Percentiles rank a stretch among this genome's conserved stretches.
Conservation (phyloP, 495 filamentous ascomycete genomes). For the Penicillium chermesinum region DNA sequence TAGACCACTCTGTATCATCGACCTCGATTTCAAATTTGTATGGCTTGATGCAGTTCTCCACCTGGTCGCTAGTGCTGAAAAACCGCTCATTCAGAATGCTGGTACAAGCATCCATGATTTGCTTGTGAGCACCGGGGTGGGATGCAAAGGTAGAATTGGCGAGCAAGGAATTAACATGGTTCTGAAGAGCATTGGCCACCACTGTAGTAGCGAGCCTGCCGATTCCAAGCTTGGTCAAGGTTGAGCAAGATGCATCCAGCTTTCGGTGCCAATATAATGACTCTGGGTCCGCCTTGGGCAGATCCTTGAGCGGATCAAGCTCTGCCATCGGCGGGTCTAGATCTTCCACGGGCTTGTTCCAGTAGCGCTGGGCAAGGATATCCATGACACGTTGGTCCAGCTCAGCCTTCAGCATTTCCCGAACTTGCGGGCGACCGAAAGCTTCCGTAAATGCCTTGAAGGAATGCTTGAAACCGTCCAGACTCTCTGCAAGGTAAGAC, state of each 20-base stretch:
- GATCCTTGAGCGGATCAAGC: slow-evolving; percentile 64
- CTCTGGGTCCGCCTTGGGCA: slow-evolving; percentile 78
- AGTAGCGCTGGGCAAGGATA: slow-evolving; percentile 89
- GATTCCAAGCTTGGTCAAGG: slow-evolving; percentile 88
- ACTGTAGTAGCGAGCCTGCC: slow-evolving; percentile 88
- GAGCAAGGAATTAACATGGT: slow-evolving; percentile 75
- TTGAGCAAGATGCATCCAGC: slow-evolving; percentile 85
- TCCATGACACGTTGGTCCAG: slow-evolving; percentile 94
- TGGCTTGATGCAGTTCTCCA: slow-evolving; percentile 99
- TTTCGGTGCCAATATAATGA: slow-evolving; percentile 90
- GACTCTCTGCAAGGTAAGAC: slow-evolving; percentile 88
- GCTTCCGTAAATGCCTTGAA: slow-evolving; percentile 88
- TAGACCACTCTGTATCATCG: slow-evolving; percentile 79
- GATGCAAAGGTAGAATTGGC: slow-evolving; percentile 73
- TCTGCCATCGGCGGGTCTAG: slow-evolving; percentile 57
- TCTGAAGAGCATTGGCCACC: slow-evolving; percentile 80
- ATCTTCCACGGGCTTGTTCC: slow-evolving; percentile 92
- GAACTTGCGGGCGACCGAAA: slow-evolving; percentile 86
- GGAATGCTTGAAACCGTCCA: slow-evolving; percentile 96
- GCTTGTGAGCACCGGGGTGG: slow-evolving; percentile 86
- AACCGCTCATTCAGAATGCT: slow-evolving; percentile 89
- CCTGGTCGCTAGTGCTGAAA: slow-evolving; percentile 93
- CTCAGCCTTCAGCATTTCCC: slow-evolving; percentile 83
- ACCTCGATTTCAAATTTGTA: slow-evolving; percentile 98
- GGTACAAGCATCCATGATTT: slow-evolving; percentile 82